phyloP scores from a whole-genome alignment of 495 filamentous ascomycete genomes.

The Penicillium parvum region DNA sequence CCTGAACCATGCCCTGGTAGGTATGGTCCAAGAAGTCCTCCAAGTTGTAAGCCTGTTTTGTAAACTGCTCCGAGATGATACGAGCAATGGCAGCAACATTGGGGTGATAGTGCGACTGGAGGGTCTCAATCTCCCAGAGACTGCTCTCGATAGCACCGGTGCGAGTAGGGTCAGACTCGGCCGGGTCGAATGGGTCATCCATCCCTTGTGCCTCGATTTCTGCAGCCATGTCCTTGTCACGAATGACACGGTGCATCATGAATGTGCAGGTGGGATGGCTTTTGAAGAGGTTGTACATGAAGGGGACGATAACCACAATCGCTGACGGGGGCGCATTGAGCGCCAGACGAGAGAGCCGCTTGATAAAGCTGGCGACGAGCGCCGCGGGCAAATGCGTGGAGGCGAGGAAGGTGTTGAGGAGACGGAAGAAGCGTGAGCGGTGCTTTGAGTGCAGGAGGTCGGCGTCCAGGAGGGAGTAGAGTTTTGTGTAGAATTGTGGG shows the following conservation, averaged over 20 bases:
- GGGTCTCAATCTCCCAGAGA: conserved; percentile 87
- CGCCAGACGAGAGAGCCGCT: conserved; percentile 74
- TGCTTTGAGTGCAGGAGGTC: conserved; percentile 89
- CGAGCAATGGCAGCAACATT: conserved; percentile 92
- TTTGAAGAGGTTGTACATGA: conserved; percentile 93
- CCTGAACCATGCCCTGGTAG: conserved; percentile 80
- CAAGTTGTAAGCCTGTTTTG: conserved; percentile 83
- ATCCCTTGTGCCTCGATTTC: conserved; percentile 61
- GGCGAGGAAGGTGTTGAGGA: conserved; percentile 86
- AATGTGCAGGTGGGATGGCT: conserved; percentile 85
- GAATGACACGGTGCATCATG: conserved; percentile 81
- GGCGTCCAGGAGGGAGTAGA: conserved; percentile 85
- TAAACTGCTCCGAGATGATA: conserved; percentile 96
- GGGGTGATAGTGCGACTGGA: conserved; percentile 93
- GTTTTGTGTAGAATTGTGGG: conserved; percentile 86
- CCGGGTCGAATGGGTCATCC: conserved; percentile 72
- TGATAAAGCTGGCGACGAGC: conserved; percentile 93
- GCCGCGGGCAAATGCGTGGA: conserved; percentile 90
- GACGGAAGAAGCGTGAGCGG: conserved; percentile 86
- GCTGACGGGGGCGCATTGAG: conserved; percentile 82
- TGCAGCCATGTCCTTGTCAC: conserved; percentile 51
- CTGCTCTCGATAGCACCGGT: conserved; percentile 87
- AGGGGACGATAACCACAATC: conserved; percentile 84
- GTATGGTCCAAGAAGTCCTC: conserved; percentile 97
- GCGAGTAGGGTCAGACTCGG: conserved; percentile 75